Evolutionary conservation across 2,329 filamentous ascomycete species (phyloP).

Genomic region (Pestalotiopsis sp.): DNA sequence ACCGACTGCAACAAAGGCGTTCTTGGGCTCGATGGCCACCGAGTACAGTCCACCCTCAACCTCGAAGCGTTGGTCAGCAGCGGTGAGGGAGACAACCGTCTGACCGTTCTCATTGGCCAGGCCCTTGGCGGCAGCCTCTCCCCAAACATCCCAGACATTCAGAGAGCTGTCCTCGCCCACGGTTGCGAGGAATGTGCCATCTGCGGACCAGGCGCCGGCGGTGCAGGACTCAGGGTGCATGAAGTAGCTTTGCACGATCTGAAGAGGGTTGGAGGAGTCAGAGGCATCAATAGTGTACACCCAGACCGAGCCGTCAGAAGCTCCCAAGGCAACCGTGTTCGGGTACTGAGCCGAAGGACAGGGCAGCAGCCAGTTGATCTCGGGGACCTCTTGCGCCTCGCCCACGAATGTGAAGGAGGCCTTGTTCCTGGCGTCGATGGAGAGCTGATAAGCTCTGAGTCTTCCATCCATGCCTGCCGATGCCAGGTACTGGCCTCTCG

Average conservation of each 20-base stretch:
- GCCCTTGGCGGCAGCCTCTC: constrained; percentile 66
- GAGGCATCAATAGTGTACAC: constrained; percentile 82
- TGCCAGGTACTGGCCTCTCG: constrained; percentile 81
- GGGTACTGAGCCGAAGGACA: constrained; percentile 73
- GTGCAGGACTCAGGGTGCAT: constrained; percentile 85
- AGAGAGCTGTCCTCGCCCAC: constrained; percentile 87
- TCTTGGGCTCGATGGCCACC: constrained; percentile 79
- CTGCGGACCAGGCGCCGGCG: constrained; percentile 86
- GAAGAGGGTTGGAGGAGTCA: constrained; percentile 63
- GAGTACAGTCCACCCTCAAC: constrained; percentile 92
- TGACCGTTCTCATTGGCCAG: constrained; percentile 55
- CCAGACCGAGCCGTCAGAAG: constrained; percentile 92
- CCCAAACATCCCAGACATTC: constrained; percentile 92
- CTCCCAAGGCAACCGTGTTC: constrained; percentile 86
- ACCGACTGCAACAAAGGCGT: constrained; percentile 80
- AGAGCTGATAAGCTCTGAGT: constrained; percentile 69
- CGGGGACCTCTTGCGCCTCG: constrained; percentile 86
- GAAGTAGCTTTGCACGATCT: constrained; percentile 91
- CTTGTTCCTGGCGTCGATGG: constrained; percentile 48
- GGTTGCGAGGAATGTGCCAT: constrained; percentile 84
- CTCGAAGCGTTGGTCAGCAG: constrained; percentile 84
- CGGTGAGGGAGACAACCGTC: constrained; percentile 77
- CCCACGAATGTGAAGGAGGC: constrained; percentile 65
- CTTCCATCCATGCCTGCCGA: constrained; percentile 87
- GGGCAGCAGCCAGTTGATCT: constrained; percentile 86